A percentile compares a stretch with the other conserved stretches of the same genome.
These are phyloP conservation scores for Striga asiatica DNA, from an alignment of 257 asterid species.

Conservation along the genomic window DNA sequence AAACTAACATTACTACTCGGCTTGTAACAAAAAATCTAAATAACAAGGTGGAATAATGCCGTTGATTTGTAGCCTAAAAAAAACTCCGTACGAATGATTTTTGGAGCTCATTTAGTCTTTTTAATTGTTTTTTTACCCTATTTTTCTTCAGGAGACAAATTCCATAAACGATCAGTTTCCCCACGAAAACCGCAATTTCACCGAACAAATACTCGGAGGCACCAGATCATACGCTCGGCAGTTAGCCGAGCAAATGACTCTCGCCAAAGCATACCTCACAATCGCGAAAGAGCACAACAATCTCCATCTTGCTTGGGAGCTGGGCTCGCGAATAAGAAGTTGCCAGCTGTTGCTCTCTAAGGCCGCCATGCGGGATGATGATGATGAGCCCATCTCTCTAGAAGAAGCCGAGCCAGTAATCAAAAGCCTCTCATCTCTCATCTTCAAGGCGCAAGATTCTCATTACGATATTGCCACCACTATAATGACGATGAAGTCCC, in stretches of 20 bases:
- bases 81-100: no score
- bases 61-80: no score
- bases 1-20: no score
- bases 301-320: constrained; percentile 65
- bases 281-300: constrained; percentile 59
- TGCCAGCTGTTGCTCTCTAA: constrained; percentile 50
- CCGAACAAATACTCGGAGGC: no score
- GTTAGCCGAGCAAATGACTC: constrained; percentile 51
- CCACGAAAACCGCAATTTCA: no score
- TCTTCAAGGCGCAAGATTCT: constrained; percentile 57
- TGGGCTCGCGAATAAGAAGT: constrained; percentile 53
- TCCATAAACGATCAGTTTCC: no score
- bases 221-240: no score
- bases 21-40: no score
- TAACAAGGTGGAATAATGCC: no score
- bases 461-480: constrained; percentile 58
- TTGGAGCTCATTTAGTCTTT: no score
- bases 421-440: constrained; percentile 52
- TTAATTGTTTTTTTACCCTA: no score
- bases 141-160: no score
- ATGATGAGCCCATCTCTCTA: constrained; percentile 41
- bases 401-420: constrained; percentile 44
- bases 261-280: constrained; percentile 48
- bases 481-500: constrained; percentile 56
- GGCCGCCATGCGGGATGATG: constrained; percentile 46